phyloP scores from a whole-genome alignment of 805 yeast genomes.

The Candida boleticola region DNA sequence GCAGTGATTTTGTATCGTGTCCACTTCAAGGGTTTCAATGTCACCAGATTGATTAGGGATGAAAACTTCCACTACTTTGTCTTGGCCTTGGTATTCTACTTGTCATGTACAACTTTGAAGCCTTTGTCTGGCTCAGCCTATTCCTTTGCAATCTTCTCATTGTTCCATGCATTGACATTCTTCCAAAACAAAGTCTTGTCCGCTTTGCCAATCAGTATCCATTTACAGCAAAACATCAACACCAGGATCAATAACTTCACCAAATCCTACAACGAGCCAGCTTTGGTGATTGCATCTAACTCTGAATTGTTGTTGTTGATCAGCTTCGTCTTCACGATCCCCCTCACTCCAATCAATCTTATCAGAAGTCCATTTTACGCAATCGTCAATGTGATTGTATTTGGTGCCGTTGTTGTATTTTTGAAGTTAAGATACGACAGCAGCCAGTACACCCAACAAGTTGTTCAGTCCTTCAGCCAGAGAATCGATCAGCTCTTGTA shows the following conservation, averaged over 20 bases:
- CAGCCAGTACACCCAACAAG: conserved; percentile 30
- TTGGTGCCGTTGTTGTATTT: conserved; percentile 27
- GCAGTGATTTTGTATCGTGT: conserved; percentile 61
- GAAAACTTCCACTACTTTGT: conserved; percentile 40
- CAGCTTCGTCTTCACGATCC: conserved; percentile 24
- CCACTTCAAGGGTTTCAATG: conserved; percentile 34
- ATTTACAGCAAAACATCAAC: conserved; percentile 29
- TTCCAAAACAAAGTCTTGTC: conserved; percentile 36
- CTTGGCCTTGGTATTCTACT: conserved; percentile 29
- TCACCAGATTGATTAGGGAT: conserved; percentile 26
- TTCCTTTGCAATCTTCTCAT: conserved; percentile 34
- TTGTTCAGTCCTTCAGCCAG: conserved; percentile 45
- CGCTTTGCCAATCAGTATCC: conserved; percentile 28
- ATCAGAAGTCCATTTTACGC: conserved; percentile 23
- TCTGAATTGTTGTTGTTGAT: conserved; percentile 30
- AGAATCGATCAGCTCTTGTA: conserved; percentile 2
- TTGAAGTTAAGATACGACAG: conserved; percentile 34
- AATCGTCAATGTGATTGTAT: conserved; percentile 35
- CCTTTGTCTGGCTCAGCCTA: conserved; percentile 38
- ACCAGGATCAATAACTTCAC: conserved; percentile 29
- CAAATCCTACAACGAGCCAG: conserved; percentile 31
- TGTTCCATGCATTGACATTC: conserved; percentile 37
- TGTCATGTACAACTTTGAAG: conserved; percentile 28
- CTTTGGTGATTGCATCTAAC: conserved; percentile 36
- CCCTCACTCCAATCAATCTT: conserved; percentile 21